These are phyloP conservation scores for Saccharomycopsis phalli DNA, from an alignment of 1,139 yeast genomes.

Conservation along the genomic window DNA sequence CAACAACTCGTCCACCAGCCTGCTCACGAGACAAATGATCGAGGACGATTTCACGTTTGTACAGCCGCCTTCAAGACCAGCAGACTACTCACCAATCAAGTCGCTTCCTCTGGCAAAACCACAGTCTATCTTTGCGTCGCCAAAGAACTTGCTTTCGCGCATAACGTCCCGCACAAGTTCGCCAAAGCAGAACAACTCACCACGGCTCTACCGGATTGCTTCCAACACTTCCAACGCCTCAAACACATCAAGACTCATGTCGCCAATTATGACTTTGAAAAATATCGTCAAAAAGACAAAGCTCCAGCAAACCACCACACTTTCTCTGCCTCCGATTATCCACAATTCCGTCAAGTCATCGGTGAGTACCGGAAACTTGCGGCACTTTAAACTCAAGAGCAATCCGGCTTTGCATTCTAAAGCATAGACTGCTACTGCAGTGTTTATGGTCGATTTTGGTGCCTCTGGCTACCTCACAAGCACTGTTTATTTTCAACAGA, in stretches of 20 bases:
- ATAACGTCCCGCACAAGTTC: slow-evolving; percentile 12
- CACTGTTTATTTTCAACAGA: no score
- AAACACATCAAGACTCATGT: slow-evolving; percentile 11
- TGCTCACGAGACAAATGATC: slow-evolving; percentile 16
- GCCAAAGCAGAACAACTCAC: slow-evolving; percentile 13
- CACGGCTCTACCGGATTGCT: slow-evolving; percentile 18
- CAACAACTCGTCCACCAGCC: slow-evolving; percentile 15
- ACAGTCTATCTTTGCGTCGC: slow-evolving; percentile 15
- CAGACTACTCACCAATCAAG: slow-evolving; percentile 10
- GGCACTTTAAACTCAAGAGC: slow-evolving; percentile 14
- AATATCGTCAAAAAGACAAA: slow-evolving; percentile 9
- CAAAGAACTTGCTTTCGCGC: slow-evolving; percentile 17
- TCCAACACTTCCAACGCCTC: slow-evolving; percentile 14
- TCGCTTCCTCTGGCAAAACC: slow-evolving; percentile 1
- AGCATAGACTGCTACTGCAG: slow-evolving; percentile 1
- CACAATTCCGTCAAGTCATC: slow-evolving; percentile 14
- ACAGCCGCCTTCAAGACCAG: slow-evolving; percentile 17
- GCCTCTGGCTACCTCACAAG: no score
- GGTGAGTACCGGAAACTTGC: slow-evolving; percentile 19
- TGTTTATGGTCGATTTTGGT: slow-evolving; percentile 23
- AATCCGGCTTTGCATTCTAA: slow-evolving; percentile 12
- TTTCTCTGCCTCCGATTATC: slow-evolving; percentile 17
- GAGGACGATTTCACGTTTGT: slow-evolving; percentile 21
- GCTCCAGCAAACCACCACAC: slow-evolving; percentile 2
- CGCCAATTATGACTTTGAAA: slow-evolving; percentile 14